Conservation (phyloP, 352 stramenopile species). For the Aphanomyces stellatus region DNA sequence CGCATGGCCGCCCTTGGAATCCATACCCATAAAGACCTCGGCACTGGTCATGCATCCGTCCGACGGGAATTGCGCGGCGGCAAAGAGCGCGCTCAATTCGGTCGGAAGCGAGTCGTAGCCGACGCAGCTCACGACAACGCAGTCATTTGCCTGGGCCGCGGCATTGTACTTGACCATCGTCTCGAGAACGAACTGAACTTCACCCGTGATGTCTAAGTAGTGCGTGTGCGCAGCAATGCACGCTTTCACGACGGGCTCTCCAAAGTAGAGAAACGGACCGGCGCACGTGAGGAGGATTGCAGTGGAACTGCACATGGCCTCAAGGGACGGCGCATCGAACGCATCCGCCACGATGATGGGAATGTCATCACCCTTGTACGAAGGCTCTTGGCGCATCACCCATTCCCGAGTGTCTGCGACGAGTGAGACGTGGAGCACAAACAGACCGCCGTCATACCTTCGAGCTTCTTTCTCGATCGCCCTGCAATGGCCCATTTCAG, state of each 20-base stretch:
- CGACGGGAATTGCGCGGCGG: neutral
- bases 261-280: constrained; percentile 13
- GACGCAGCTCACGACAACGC: neutral
- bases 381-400: neutral
- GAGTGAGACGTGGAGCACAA: too few relatives aligned
- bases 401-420: neutral
- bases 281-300: constrained; percentile 4
- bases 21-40: constrained; percentile 2
- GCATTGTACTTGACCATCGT: constrained; percentile 1
- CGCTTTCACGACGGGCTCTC: neutral
- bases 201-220: constrained; percentile 6
- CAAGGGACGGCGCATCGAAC: neutral
- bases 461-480: neutral
- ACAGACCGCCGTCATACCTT: neutral
- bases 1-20: neutral
- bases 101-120: constrained; percentile 10
- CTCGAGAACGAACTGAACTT: constrained; percentile 5
- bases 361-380: neutral
- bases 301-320: neutral
- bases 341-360: constrained; percentile 4
- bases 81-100: neutral
- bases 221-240: neutral
- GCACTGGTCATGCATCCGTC: neutral
- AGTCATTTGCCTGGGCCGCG: neutral
- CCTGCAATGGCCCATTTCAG: neutral